A percentile compares a stretch with the other conserved stretches of the same genome.
Conservation (phyloP, 2,329 filamentous ascomycete species). For the Hypoxylon sp. region DNA sequence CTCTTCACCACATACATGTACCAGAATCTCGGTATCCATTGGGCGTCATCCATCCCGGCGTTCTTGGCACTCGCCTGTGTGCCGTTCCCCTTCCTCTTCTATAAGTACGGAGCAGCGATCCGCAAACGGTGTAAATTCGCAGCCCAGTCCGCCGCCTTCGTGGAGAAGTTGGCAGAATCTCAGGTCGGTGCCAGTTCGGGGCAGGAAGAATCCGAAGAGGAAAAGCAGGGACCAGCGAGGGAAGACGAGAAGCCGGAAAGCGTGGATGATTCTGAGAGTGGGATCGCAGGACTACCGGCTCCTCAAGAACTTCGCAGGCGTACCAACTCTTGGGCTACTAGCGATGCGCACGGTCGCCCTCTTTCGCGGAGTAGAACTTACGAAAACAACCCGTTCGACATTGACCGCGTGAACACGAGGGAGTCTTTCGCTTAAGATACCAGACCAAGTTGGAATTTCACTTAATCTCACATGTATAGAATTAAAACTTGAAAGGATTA, state of each 20-base stretch:
- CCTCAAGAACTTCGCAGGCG: slow-evolving; percentile 3
- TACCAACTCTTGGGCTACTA: slow-evolving; percentile 16
- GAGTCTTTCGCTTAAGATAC: slow-evolving; percentile 48
- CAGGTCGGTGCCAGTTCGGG: slow-evolving; percentile 21
- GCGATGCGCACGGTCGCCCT: background rate
- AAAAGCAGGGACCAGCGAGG: slow-evolving; percentile 36
- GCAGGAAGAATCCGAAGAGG: slow-evolving; percentile 52
- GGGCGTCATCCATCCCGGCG: slow-evolving; percentile 79
- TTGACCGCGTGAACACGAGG: slow-evolving; percentile 60
- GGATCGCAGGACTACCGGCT: background rate
- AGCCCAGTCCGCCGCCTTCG: slow-evolving; percentile 73
- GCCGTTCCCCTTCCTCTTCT: slow-evolving; percentile 81
- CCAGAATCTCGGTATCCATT: slow-evolving; percentile 75
- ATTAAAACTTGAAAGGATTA: background rate
- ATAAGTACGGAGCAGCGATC: slow-evolving; percentile 76
- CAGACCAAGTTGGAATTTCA: background rate
- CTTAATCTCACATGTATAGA: background rate
- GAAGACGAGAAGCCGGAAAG: slow-evolving; percentile 29
- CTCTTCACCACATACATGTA: slow-evolving; percentile 71
- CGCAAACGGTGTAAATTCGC: slow-evolving; percentile 78
- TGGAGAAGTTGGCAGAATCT: slow-evolving; percentile 59
- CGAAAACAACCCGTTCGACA: slow-evolving; percentile 60
- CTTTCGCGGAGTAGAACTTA: slow-evolving; percentile 45
- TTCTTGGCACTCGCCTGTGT: slow-evolving; percentile 80
- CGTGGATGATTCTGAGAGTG: slow-evolving; percentile 3